A percentile compares a stretch with the other conserved stretches of the same genome.
Evolutionary conservation across 805 yeast species (phyloP).

Genomic region (Suhomyces faveliae): DNA sequence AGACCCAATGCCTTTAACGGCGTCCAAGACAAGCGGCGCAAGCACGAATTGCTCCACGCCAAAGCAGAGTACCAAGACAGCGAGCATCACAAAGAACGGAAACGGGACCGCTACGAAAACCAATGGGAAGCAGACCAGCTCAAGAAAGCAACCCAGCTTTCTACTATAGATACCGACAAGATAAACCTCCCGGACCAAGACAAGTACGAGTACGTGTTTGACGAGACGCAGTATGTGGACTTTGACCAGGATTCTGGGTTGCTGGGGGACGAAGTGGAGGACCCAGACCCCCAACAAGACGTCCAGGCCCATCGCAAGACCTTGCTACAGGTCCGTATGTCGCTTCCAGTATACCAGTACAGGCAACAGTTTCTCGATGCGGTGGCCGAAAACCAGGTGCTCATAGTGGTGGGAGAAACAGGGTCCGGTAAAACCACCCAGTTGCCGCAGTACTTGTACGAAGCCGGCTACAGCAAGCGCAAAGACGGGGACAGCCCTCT

Average conservation of each 20-base stretch:
- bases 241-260: slow-evolving; percentile 45
- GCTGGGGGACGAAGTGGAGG: slow-evolving; percentile 18
- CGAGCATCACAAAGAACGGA: slow-evolving; percentile 14
- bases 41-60: slow-evolving; percentile 48
- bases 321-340: slow-evolving; percentile 49
- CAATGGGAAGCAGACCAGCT: slow-evolving; percentile 58
- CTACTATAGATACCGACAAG: slow-evolving; percentile 32
- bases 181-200: slow-evolving; percentile 41
- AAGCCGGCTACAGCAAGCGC: slow-evolving; percentile 68
- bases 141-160: slow-evolving; percentile 35
- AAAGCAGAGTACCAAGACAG: slow-evolving; percentile 25
- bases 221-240: slow-evolving; percentile 59
- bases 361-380: slow-evolving; percentile 60
- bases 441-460: slow-evolving; percentile 80
- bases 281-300: slow-evolving; percentile 30
- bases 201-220: slow-evolving; percentile 74
- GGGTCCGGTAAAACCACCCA: slow-evolving; percentile 97
- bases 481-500: slow-evolving; percentile 16
- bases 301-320: slow-evolving; percentile 7
- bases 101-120: slow-evolving; percentile 23
- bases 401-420: slow-evolving; percentile 81
- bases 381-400: slow-evolving; percentile 59
- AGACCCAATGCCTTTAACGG: not conserved
- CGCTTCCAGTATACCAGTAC: slow-evolving; percentile 73
- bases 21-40: slow-evolving; percentile 43